A percentile compares a stretch with the other conserved stretches of the same genome.
phyloP scores from a whole-genome alignment of 352 stramenopile species.

The Pythium folliculosum region DNA sequence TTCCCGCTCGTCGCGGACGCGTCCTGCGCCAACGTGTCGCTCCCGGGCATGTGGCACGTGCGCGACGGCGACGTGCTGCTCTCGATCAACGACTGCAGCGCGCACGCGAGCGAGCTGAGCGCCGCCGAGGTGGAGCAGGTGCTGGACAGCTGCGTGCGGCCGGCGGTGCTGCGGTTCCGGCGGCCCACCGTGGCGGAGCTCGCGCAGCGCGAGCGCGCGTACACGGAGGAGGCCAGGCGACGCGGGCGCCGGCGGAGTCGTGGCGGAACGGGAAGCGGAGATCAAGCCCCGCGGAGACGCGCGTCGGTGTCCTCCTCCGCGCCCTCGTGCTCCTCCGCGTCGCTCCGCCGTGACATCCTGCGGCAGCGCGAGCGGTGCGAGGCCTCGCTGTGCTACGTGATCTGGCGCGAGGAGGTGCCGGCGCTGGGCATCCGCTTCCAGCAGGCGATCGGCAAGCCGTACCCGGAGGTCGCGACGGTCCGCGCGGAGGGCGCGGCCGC shows the following conservation, averaged over 20 bases:
- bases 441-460: constrained; percentile 41
- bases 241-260: background rate
- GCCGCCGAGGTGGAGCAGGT: constrained; percentile 55
- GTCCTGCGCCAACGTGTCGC: constrained; percentile 47
- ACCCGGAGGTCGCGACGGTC: constrained; percentile 31
- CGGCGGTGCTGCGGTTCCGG: constrained; percentile 60
- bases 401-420: constrained; percentile 66
- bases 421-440: constrained; percentile 55
- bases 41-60: constrained; percentile 71
- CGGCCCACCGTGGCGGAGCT: constrained; percentile 29
- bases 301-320: background rate
- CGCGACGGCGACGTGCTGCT: constrained; percentile 60
- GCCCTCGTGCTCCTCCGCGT: background rate
- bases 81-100: constrained; percentile 56
- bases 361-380: constrained; percentile 29
- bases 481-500: background rate
- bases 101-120: constrained; percentile 32
- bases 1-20: constrained; percentile 47
- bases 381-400: constrained; percentile 56
- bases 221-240: background rate
- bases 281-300: too few relatives aligned
- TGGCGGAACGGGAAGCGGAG: background rate
- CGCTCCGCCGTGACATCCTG: constrained; percentile 4
- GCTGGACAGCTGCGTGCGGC: constrained; percentile 58
- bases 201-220: background rate